A percentile compares a stretch with the other conserved stretches of the same genome.
Evolutionary conservation across 192 early-diverging fungal species (phyloP).

Genomic region (Anaeromyces robustus): DNA sequence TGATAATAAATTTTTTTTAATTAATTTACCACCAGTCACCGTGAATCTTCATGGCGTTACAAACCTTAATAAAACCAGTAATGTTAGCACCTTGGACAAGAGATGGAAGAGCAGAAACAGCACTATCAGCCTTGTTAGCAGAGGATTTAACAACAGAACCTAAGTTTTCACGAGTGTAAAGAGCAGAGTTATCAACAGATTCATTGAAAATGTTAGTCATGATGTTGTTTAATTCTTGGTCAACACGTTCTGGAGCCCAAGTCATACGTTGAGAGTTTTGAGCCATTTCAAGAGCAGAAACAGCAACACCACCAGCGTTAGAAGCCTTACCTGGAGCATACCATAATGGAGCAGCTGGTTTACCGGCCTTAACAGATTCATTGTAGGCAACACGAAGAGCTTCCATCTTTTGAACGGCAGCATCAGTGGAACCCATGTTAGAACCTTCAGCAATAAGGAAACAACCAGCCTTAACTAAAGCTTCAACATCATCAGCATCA

Average conservation of each 20-base stretch:
- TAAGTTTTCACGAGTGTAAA: slow-evolving; percentile 7
- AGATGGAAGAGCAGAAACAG: background rate
- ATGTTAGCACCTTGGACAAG: slow-evolving; percentile 5
- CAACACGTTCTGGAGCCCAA: slow-evolving; percentile 14
- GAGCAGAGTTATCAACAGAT: slow-evolving; percentile 22
- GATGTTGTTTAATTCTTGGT: slow-evolving; percentile 26
- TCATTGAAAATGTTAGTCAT: slow-evolving; percentile 37
- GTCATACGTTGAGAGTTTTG: too few species aligned
- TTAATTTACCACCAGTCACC: too few species aligned
- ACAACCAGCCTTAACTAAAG: too few species aligned
- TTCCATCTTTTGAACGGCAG: slow-evolving; percentile 15
- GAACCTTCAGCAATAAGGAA: too few species aligned
- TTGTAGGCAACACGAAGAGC: slow-evolving; percentile 19
- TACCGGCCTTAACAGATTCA: slow-evolving; percentile 9
- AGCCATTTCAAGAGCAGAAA: too few species aligned
- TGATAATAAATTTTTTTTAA: too few species aligned
- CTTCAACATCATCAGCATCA: too few species aligned
- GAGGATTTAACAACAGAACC: background rate
- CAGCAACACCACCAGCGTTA: slow-evolving; percentile 15
- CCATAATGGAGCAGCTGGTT: slow-evolving; percentile 3
- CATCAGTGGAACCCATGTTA: slow-evolving; percentile 6
- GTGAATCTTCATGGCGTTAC: too few species aligned
- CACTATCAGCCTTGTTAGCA: background rate
- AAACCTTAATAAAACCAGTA: too few species aligned
- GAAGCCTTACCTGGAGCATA: slow-evolving; percentile 36